Base-by-base conservation (phyloP, 176 grass and related monocot species). In the Eragrostis curvula region DNA sequence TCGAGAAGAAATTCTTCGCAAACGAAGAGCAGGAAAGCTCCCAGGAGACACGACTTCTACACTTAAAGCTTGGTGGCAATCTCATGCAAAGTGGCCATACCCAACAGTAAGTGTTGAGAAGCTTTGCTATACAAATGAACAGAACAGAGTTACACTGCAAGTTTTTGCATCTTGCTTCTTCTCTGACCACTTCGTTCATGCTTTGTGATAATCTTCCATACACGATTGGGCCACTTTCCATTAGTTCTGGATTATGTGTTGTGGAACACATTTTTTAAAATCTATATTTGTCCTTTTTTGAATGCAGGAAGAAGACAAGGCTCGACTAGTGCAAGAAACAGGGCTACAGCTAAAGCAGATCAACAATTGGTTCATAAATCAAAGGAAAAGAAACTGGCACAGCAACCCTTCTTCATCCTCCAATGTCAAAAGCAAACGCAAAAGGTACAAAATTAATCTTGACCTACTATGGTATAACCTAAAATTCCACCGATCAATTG, bases 321-420 rank as follows among this genome's bases (percentile, higher is more conserved):
- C 91, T 52, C 83, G 91, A 40, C 74, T 93, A 68, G 91, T 93
- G 76, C 86, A 92, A 77, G 90, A 92, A 81, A 92, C 90, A 27
- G 90, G 90, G 56, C 72, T 92, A 74, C 90, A 92, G 17, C 68
- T 92, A 75, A 92, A 92, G 79, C 90, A 92, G 44, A 92, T 92
- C 51, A 92, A 92, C 60, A 92, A 92, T 78, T 92, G 90, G 90
- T 92, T 92, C 81, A 92, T 92, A 81, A 92, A 92, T 83, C 91
- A 93, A 86, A 81, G 91, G 71, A 93, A 93, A 87, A 81, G 87
- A 77, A 93, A 93, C 83, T 93, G 91, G 91, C 91, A 93, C 66
- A 93, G 84, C 62, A 89, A 93, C 17, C 87, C 91, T 36, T 93
- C 91, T 17, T 89, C 91, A 15, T 92, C 90, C 68, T 49, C 91